Conservation (phyloP, 352 stramenopile species). For the Bremia lactucae region DNA sequence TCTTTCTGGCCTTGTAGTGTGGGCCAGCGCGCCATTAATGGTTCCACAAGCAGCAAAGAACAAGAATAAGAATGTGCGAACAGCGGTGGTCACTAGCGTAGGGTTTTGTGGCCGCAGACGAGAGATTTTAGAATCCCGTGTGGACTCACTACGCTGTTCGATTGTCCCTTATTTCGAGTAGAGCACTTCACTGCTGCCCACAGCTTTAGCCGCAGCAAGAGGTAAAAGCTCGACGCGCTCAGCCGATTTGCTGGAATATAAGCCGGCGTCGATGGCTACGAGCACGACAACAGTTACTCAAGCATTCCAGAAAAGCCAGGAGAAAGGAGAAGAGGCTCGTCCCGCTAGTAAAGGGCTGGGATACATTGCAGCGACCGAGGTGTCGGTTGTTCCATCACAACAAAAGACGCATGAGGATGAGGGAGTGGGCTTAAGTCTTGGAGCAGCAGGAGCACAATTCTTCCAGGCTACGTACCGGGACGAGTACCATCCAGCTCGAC, state of each 20-base stretch:
- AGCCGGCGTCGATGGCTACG: constrained; percentile 39
- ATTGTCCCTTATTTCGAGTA: constrained; percentile 13
- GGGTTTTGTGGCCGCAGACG: constrained; percentile 3
- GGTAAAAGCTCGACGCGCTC: constrained; percentile 27
- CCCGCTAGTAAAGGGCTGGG: constrained; percentile 17
- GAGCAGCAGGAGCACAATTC: constrained; percentile 27
- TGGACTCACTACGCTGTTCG: not conserved
- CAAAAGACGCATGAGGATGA: constrained; percentile 3
- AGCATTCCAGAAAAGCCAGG: constrained; percentile 13
- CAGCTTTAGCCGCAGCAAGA: constrained; percentile 26
- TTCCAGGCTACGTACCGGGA: constrained; percentile 72
- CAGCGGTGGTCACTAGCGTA: constrained; percentile 17
- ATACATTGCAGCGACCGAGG: constrained; percentile 32
- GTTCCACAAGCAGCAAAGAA: constrained; percentile 36
- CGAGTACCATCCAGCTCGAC: constrained; percentile 78
- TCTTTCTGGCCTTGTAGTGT: constrained; percentile 30
- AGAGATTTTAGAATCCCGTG: not conserved
- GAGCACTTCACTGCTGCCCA: constrained; percentile 38
- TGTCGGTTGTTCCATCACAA: constrained; percentile 20
- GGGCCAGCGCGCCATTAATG: constrained; percentile 35
- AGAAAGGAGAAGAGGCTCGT: constrained; percentile 3
- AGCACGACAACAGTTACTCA: constrained; percentile 9
- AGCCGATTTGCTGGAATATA: constrained; percentile 44
- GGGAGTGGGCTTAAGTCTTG: constrained; percentile 10
- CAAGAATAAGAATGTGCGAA: constrained; percentile 10